phyloP scores from a whole-genome alignment of 2,329 filamentous ascomycete genomes.

The Alternaria viburni region DNA sequence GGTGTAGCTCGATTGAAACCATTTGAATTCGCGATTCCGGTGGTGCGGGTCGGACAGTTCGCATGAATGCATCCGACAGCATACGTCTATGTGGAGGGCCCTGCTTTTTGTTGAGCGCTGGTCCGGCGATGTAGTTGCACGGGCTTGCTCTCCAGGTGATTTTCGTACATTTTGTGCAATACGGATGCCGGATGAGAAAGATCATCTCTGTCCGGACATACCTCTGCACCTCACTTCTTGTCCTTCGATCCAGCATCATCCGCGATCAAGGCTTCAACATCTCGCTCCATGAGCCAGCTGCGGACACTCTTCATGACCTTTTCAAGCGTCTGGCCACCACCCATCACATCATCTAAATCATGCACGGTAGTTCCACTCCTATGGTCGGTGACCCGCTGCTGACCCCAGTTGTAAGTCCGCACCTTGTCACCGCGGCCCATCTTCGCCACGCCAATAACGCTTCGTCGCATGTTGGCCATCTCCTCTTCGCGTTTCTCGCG shows the following conservation, averaged over 20 bases:
- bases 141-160: background rate
- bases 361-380: constrained; percentile 79
- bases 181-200: background rate
- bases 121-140: background rate
- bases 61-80: background rate
- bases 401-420: constrained; percentile 82
- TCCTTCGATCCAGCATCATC: constrained; percentile 37
- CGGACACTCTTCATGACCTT: constrained; percentile 78
- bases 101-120: background rate
- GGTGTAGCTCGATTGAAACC: background rate
- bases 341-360: constrained; percentile 80
- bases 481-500: constrained; percentile 86
- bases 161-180: background rate
- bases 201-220: background rate
- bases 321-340: constrained; percentile 74
- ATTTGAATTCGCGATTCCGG: background rate
- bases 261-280: constrained; percentile 72
- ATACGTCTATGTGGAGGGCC: no score
- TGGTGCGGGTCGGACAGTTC: background rate
- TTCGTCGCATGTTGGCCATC: constrained; percentile 74
- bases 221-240: background rate
- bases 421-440: constrained; percentile 95
- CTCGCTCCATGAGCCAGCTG: constrained; percentile 75
- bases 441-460: constrained; percentile 76
- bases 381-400: constrained; percentile 88